These are phyloP conservation scores for Xylaria sp. DNA, from an alignment of 2,329 filamentous ascomycete genomes.

Conservation along the genomic window DNA sequence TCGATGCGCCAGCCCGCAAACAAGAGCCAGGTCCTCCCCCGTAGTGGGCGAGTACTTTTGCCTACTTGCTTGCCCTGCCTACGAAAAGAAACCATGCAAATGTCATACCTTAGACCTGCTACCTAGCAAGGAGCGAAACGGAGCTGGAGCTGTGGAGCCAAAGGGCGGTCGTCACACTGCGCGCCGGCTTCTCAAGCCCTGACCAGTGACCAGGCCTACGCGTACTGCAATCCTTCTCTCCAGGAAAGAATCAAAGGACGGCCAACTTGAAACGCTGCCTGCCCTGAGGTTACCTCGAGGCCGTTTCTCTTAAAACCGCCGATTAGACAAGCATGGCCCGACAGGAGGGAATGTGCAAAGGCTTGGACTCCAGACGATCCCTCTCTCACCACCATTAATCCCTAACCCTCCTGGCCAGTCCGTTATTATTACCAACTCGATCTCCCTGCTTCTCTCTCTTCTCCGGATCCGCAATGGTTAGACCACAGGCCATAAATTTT, in stretches of 20 bases:
- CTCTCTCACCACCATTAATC: not conserved
- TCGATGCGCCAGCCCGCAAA: too few species aligned
- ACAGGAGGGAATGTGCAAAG: slow-evolving; percentile 1
- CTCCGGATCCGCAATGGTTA: slow-evolving; percentile 13
- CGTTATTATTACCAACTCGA: not conserved
- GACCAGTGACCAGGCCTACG: not conserved
- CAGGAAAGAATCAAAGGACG: slow-evolving; percentile 2
- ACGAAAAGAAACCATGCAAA: too few species aligned
- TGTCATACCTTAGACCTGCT: not conserved
- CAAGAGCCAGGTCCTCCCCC: too few species aligned
- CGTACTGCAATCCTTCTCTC: not conserved
- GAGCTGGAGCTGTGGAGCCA: not conserved
- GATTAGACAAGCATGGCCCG: slow-evolving; percentile 3
- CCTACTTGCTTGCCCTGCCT: too few species aligned
- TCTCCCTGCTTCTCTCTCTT: not conserved
- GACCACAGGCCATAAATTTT: slow-evolving; percentile 24
- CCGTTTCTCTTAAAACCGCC: slow-evolving; percentile 6
- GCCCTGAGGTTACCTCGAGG: not conserved
- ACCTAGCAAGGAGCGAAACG: not conserved
- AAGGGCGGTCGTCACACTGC: not conserved
- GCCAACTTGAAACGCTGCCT: slow-evolving; percentile 5
- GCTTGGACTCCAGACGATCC: slow-evolving; percentile 1
- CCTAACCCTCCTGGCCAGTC: not conserved
- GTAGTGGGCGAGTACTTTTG: too few species aligned
- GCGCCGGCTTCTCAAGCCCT: not conserved